These are phyloP conservation scores for Suillus plorans DNA, from an alignment of 768 basidiomycete species.

Conservation along the genomic window DNA sequence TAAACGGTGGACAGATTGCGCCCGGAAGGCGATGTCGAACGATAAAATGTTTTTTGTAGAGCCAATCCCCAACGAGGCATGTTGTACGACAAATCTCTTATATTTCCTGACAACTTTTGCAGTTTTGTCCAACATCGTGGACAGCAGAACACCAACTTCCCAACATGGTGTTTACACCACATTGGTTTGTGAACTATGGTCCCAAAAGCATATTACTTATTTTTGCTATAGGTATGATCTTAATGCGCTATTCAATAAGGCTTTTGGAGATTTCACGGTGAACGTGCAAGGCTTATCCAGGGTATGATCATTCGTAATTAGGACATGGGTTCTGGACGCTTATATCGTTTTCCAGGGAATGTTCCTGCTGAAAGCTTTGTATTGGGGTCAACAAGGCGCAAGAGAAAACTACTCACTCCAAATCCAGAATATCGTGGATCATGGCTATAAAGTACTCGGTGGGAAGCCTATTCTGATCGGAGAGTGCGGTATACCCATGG, in stretches of 20 bases:
- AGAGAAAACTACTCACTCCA: constrained; percentile 83
- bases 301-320: constrained; percentile 41
- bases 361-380: constrained; percentile 77
- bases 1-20: constrained; percentile 61
- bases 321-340: constrained; percentile 1
- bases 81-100: constrained; percentile 5
- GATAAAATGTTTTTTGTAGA: constrained; percentile 76
- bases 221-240: constrained; percentile 77
- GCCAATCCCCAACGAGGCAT: constrained; percentile 90
- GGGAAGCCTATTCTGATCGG: constrained; percentile 86
- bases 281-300: constrained; percentile 92
- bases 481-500: constrained; percentile 95
- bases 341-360: constrained; percentile 59
- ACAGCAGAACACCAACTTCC: constrained; percentile 58
- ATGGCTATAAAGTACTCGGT: constrained; percentile 67
- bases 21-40: constrained; percentile 45
- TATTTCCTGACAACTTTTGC: constrained; percentile 8
- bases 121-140: constrained; percentile 85
- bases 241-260: constrained; percentile 81
- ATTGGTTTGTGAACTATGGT: constrained; percentile 51
- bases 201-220: background rate
- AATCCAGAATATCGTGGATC: constrained; percentile 73
- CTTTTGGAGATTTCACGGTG: constrained; percentile 80
- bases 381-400: constrained; percentile 84
- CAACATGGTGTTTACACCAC: constrained; percentile 71